These are phyloP conservation scores for Cryptococcus jaspeensis DNA, from an alignment of 1,284 basidiomycete genomes.

Conservation along the genomic window DNA sequence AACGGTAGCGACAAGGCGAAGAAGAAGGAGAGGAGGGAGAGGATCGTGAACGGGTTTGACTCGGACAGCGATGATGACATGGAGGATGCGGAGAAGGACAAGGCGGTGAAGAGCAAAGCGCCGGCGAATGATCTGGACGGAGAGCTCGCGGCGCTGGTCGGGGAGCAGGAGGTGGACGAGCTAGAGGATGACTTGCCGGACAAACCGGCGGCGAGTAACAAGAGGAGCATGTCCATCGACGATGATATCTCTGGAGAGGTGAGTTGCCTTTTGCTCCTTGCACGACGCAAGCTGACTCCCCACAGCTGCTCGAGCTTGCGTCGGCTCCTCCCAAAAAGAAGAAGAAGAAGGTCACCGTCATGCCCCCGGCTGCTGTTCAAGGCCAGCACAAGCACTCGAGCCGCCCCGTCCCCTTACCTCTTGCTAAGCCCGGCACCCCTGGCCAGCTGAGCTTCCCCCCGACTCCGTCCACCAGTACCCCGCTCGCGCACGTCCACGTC, in stretches of 20 bases:
- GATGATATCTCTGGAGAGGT: conserved; percentile 38
- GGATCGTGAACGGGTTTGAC: conserved; percentile 38
- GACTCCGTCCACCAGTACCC: conserved; percentile 10
- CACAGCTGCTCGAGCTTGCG: conserved; percentile 37
- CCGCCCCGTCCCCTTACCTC: conserved; percentile 3
- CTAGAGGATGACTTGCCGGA: conserved; percentile 28
- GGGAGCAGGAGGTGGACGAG: conserved; percentile 34
- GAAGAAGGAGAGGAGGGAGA: conserved; percentile 25
- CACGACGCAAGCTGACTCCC: neutral
- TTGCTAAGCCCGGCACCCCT: neutral
- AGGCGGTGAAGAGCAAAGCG: neutral
- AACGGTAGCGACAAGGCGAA: conserved; percentile 21
- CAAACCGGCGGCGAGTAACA: conserved; percentile 11
- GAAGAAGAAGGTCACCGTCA: conserved; percentile 14
- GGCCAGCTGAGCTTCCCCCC: conserved; percentile 7
- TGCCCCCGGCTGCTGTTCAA: neutral
- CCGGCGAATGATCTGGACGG: conserved; percentile 18
- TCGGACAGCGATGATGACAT: conserved; percentile 29
- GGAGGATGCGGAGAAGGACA: conserved; percentile 9
- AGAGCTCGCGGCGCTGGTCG: conserved; percentile 29
- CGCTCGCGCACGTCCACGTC: neutral
- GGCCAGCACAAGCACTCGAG: neutral
- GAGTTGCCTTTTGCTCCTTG: conserved; percentile 6
- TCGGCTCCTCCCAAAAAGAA: conserved; percentile 43
- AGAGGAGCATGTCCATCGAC: conserved; percentile 29